Evolutionary conservation across 2,329 filamentous ascomycete genomes (phyloP), one percentile per base, ranked within the genome.

Genomic region (Gaeumannomyces tritici): DNA sequence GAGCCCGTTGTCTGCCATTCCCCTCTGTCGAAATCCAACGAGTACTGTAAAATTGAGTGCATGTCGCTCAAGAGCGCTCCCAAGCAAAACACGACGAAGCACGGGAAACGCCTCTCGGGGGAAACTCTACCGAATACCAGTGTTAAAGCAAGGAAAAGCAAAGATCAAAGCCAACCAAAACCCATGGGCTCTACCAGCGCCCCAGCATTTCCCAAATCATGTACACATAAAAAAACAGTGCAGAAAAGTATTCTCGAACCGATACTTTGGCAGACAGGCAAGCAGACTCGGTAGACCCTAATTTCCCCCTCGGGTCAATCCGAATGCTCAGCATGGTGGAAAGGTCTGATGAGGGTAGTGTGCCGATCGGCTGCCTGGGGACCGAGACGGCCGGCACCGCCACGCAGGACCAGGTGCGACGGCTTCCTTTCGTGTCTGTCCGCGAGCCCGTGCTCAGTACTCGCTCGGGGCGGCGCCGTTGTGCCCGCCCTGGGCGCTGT

Each of bases 391-490:
- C 24, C 42, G 21, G 42, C 21, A n/a, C 21, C 42, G 6, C 24
- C n/a, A 5, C 5, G 6, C 1, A 51, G 42, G 18, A 21, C 42
- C 6, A 7, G 42, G 21, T 24, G 9, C 18, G 42, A 51, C 24
- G 21, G 42, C 42, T 51, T 11, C 42, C 18, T n/a, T 21, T 24
- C n/a, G 42, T 62, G 33, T 35, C 61, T 26, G 35, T 26, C 60
- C 61, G 57, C 62, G 57, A 57, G 60, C 55, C n/a, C 60, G 51
- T 24, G 63, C n/a, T 71, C 78, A 83, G 70, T 83, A 86, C 59
- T 85, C 83, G 58, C 75, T 77, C 57, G 77, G 73, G 28, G 76
- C 73, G n/a, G 82, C 76, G 51, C 84, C 85, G 69, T 87, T 87
- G 67, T 87, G 84, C 31, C 80, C 80, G 47, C 77, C 70, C 67